phyloP scores from a whole-genome alignment of 352 stramenopile genomes.

The Hyaloperonospora arabidopsidis region DNA sequence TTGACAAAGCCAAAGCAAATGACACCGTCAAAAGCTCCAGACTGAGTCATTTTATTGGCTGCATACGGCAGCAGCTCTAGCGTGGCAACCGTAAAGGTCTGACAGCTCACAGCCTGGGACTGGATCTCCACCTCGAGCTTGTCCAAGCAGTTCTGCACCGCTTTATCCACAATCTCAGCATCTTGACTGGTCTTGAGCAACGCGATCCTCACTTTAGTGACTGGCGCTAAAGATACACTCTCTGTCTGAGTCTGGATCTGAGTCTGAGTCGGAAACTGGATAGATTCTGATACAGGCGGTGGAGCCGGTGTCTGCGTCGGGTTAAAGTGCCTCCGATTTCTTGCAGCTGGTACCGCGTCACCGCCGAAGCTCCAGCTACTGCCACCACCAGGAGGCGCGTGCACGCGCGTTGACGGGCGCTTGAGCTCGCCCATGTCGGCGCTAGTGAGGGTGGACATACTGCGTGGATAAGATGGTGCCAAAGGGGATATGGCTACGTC shows the following conservation, averaged over 20 bases:
- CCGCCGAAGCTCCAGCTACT: conserved; percentile 72
- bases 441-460: conserved; percentile 80
- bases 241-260: conserved; percentile 18
- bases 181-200: conserved; percentile 71
- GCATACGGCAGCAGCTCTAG: conserved; percentile 75
- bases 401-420: conserved; percentile 68
- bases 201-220: conserved; percentile 40
- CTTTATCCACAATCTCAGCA: conserved; percentile 55
- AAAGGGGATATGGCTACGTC: background rate
- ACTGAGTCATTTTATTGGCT: conserved; percentile 69
- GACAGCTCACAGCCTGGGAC: conserved; percentile 24
- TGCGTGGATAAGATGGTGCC: background rate
- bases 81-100: conserved; percentile 63
- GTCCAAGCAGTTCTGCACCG: conserved; percentile 51
- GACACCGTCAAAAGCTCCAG: conserved; percentile 60
- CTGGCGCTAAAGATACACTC: conserved; percentile 26
- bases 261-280: conserved; percentile 9
- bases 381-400: conserved; percentile 64
- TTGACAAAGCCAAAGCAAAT: conserved; percentile 78
- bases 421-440: conserved; percentile 77
- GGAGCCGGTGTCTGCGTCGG: conserved; percentile 8
- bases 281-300: background rate
- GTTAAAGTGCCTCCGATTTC: conserved; percentile 22
- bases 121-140: conserved; percentile 25
- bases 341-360: conserved; percentile 13